phyloP scores from a whole-genome alignment of 306 rosid genomes.

The Gleditsia sinensis region DNA sequence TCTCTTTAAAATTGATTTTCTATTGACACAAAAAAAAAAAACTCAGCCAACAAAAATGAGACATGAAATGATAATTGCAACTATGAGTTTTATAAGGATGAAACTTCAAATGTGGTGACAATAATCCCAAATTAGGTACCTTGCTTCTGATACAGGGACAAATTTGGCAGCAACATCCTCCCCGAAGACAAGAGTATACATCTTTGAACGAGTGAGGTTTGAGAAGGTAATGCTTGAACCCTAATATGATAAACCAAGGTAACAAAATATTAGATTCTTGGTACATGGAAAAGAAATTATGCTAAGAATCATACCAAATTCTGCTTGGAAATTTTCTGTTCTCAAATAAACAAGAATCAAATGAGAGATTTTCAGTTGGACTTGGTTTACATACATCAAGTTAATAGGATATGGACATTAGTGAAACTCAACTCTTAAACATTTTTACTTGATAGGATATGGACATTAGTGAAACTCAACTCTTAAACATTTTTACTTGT shows the following conservation, averaged over 20 bases:
- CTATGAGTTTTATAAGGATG: neutral
- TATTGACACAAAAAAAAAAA: neutral
- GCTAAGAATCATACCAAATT: neutral
- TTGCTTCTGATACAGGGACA: constrained; percentile 78
- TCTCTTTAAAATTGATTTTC: neutral
- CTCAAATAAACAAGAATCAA: neutral
- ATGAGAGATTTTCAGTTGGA: neutral
- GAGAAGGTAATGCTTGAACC: constrained; percentile 78
- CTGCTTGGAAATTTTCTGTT: neutral
- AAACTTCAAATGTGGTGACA: neutral
- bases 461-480: neutral
- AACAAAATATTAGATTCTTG: neutral
- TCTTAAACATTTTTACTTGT: too few relatives aligned
- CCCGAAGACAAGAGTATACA: constrained; percentile 71
- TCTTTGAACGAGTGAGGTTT: constrained; percentile 58
- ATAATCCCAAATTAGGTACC: constrained; percentile 49
- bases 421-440: too few relatives aligned
- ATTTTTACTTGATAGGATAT: neutral
- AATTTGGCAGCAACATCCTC: constrained; percentile 63
- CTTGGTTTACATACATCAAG: neutral
- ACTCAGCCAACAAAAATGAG: neutral
- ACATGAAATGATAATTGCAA: constrained; percentile 1
- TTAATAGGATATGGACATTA: neutral
- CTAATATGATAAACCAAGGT: constrained; percentile 39
- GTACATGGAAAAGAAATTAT: neutral